phyloP scores from a whole-genome alignment of 768 basidiomycete species.

The Podaxis carcinomalis region DNA sequence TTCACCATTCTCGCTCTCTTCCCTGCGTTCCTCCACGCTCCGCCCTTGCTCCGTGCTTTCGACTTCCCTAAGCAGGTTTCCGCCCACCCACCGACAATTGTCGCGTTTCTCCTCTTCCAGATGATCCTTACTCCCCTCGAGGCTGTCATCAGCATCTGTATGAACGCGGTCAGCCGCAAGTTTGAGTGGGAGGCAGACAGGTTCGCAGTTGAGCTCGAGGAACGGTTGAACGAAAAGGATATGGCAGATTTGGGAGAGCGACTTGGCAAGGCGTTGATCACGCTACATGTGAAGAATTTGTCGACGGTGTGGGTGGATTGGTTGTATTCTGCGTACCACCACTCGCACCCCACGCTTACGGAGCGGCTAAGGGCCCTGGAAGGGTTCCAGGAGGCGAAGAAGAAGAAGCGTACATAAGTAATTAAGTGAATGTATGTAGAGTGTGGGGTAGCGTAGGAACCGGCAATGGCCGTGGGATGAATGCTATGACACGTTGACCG shows the following conservation, averaged over 20 bases:
- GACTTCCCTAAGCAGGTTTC: conserved; percentile 69
- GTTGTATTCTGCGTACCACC: conserved; percentile 95
- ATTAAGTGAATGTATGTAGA: not conserved
- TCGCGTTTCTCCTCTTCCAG: conserved; percentile 88
- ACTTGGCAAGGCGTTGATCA: conserved; percentile 76
- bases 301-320: conserved; percentile 94
- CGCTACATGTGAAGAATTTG: conserved; percentile 88
- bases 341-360: conserved; percentile 92
- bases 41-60: conserved; percentile 75
- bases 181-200: conserved; percentile 94
- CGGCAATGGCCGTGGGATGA: conserved; percentile 1
- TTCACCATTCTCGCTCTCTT: conserved; percentile 83
- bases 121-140: conserved; percentile 83
- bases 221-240: conserved; percentile 41
- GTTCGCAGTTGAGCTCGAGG: conserved; percentile 75
- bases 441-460: not conserved
- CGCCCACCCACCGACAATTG: conserved; percentile 68
- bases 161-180: conserved; percentile 79
- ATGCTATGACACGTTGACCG: conserved; percentile 4
- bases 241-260: conserved; percentile 86
- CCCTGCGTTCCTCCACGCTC: conserved; percentile 84
- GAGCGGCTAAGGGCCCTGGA: conserved; percentile 86
- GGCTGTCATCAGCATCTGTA: conserved; percentile 61
- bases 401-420: conserved; percentile 29
- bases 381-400: conserved; percentile 45